Base-by-base conservation (phyloP, 768 basidiomycete species). In the Pseudohyphozyma bogoriensis region DNA sequence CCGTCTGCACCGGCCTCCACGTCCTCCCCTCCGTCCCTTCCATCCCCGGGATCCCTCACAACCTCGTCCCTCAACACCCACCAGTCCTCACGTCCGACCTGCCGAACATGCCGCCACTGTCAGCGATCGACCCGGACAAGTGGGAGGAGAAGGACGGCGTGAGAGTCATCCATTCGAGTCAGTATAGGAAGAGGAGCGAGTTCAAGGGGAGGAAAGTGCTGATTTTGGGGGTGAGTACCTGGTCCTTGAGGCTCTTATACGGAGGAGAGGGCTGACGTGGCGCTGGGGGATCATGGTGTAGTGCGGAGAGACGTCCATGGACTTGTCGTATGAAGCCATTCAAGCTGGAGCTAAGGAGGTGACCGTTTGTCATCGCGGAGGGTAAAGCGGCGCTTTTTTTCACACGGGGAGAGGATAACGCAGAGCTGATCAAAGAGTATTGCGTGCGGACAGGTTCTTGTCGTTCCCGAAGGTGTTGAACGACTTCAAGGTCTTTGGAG, bases 281-380 rank as follows among this genome's bases (percentile, higher is more conserved):
- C n/a, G n/a, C n/a, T n/a, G n/a, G n/a, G n/a, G n/a, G 42, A 9
- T 20, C 20, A 18, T n/a, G 7, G 15, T 7, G 42, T 24, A 52
- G 51, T 79, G 78, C 13, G 82, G 82, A 3, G 82, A 84, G 70
- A 84, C 82, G 8, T 81, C 81, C 3, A 80, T 82, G 79, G 82
- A 84, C 64, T 70, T 84, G 22, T 80, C 69, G 1, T 76, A 76
- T 59, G 75, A 74, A 59, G 64, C 66, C 1, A 63, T 74, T 54
- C 78, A 82, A 64, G 79, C 79, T 0, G 77, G 77, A 3, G 79
- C 81, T 5, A 75, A 76, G 55, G 77, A 81, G 66, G 79, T 80
- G 0, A 76, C 78, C 10, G 72, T 84, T 35, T 82, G 81, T 64
- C 76, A 79, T 35, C 73, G 81, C 42, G 75, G 75, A 29, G 81